Evolutionary conservation across 306 rosid genomes (phyloP), one percentile per base, ranked within the genome.

Genomic region (Dryas drummondii): DNA sequence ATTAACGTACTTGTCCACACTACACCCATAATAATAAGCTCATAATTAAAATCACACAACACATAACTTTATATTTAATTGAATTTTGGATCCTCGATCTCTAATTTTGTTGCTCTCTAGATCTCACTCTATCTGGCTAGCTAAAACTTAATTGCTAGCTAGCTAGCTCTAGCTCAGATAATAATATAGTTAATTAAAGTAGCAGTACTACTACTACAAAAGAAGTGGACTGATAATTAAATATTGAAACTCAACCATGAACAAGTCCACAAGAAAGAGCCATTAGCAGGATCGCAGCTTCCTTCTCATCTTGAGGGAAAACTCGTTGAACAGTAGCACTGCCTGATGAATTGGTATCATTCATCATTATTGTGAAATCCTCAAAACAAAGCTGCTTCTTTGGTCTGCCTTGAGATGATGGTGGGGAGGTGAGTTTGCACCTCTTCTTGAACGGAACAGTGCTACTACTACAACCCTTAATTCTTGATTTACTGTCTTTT

Each of bases 221-320:
- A 41, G 10, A 62, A 37, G 47, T 62, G 26, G 9, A 46, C 5
- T 46, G 9, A 46, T 32, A 37, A 61, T 14, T 37, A 37, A 61
- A 61, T 37, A 22, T 61, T 14, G 66, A 61, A 11, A 10, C 42
- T 94, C 82, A 94, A 79, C 97, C 93, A 66, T 84, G 94, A 74
- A 91, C 88, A n/a, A 94, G 85, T 68, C 97, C 97, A 75, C 91
- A 90, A 68, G 98, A 94, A 75, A 94, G 71, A 71, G 98, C 91
- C 98, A 94, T 94, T 44, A 94, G 93, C 51, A 94, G 73, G 70
- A 91, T 91, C 0, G 98, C 98, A 10, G 98, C 98, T 60, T 94
- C 98, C 79, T 82, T 94, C 91, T 94, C 98, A 11, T 94, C 98
- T 76, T 88, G 98, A 60, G 98, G 98, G 85, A 91, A 94, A 74